A percentile compares a stretch with the other conserved stretches of the same genome.
phyloP scores from a whole-genome alignment of 495 filamentous ascomycete species.

The Lasiosphaeris hirsuta region DNA sequence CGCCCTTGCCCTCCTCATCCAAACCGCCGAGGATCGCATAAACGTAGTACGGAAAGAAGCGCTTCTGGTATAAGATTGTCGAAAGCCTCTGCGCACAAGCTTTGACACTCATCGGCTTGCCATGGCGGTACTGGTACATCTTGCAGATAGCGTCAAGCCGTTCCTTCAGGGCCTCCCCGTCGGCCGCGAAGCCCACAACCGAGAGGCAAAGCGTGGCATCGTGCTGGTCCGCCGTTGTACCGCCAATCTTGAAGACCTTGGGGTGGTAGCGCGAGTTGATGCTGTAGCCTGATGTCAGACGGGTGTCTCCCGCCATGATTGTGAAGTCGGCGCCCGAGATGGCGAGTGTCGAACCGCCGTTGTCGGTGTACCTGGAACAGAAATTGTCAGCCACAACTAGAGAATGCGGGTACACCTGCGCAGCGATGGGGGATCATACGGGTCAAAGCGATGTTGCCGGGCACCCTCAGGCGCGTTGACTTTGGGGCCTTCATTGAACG shows the following conservation, averaged over 20 bases:
- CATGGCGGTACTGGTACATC: constrained; percentile 95
- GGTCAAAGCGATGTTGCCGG: constrained; percentile 84
- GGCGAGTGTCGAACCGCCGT: constrained; percentile 92
- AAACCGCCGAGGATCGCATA: constrained; percentile 88
- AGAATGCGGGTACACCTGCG: background rate
- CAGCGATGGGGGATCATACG: constrained; percentile 56
- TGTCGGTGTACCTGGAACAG: constrained; percentile 83
- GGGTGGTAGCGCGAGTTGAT: constrained; percentile 94
- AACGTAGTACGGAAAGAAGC: constrained; percentile 98
- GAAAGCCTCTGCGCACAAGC: constrained; percentile 90
- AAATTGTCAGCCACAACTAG: background rate
- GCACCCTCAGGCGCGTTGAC: constrained; percentile 41
- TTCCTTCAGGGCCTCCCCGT: constrained; percentile 86
- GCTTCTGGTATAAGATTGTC: constrained; percentile 92
- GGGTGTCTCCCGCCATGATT: constrained; percentile 94
- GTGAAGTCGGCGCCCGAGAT: constrained; percentile 91
- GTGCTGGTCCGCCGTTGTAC: constrained; percentile 76
- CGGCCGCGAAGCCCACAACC: constrained; percentile 92
- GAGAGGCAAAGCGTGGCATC: constrained; percentile 83
- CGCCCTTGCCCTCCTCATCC: constrained; percentile 92
- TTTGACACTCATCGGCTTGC: constrained; percentile 85
- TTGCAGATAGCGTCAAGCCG: constrained; percentile 87
- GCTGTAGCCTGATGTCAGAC: constrained; percentile 91
- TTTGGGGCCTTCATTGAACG: constrained; percentile 51
- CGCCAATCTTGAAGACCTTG: constrained; percentile 95